These are phyloP conservation scores for Colletotrichum shisoi DNA, from an alignment of 2,329 filamentous ascomycete species.

Conservation along the genomic window DNA sequence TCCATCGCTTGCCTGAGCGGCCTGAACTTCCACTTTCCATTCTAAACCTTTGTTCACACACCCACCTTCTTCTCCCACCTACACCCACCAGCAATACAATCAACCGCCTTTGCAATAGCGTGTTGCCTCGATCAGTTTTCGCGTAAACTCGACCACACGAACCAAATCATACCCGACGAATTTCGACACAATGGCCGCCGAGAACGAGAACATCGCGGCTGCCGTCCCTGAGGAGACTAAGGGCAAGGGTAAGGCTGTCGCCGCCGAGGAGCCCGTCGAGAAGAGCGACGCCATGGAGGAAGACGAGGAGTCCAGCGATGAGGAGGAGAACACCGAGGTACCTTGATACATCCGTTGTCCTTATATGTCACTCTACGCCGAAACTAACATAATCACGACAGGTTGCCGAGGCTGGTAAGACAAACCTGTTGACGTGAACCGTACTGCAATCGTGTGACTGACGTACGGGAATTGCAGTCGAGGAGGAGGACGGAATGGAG, in stretches of 20 bases:
- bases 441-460: constrained; percentile 43
- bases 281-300: constrained; percentile 76
- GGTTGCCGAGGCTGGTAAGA: constrained; percentile 44
- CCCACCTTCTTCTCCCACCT: constrained; percentile 27
- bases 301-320: constrained; percentile 76
- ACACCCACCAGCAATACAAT: constrained; percentile 11
- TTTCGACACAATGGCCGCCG: constrained; percentile 56
- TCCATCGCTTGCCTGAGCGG: constrained; percentile 26
- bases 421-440: constrained; percentile 34
- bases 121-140: constrained; percentile 9
- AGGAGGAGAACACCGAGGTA: constrained; percentile 67
- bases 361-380: not conserved
- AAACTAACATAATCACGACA: constrained; percentile 33
- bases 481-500: constrained; percentile 84
- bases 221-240: constrained; percentile 66
- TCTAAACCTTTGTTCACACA: constrained; percentile 27
- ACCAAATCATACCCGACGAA: constrained; percentile 7
- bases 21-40: constrained; percentile 30
- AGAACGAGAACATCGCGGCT: constrained; percentile 57
- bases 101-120: constrained; percentile 2
- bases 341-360: constrained; percentile 44
- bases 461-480: constrained; percentile 53
- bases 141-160: constrained; percentile 35
- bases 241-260: constrained; percentile 85
- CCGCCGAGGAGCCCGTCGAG: constrained; percentile 57